Percentiles rank a stretch among this genome's conserved stretches.
phyloP scores from a whole-genome alignment of 2,329 filamentous ascomycete genomes.

The Pseudogymnoascus sp. region DNA sequence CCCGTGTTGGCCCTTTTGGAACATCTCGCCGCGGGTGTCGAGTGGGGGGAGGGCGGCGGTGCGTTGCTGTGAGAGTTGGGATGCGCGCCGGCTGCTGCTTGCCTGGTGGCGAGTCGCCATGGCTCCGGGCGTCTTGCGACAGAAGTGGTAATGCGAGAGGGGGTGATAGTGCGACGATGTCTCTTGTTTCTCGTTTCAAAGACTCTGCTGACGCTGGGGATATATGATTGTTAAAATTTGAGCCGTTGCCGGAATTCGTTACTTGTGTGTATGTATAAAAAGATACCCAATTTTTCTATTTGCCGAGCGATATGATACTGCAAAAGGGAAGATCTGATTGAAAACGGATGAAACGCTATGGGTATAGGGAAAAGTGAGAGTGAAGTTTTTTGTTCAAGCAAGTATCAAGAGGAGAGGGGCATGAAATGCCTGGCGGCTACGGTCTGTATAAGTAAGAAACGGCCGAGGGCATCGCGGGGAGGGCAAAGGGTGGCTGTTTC shows the following conservation, averaged over 20 bases:
- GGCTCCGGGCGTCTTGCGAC: not conserved
- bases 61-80: not conserved
- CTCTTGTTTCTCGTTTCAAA: not conserved
- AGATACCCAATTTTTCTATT: not conserved
- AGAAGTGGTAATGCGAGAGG: not conserved
- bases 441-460: not conserved
- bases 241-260: not conserved
- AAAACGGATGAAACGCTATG: not conserved
- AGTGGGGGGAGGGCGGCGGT: conserved; percentile 17
- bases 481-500: not conserved
- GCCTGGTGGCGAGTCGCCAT: not conserved
- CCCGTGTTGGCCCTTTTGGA: conserved; percentile 40
- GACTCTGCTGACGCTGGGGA: not conserved
- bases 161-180: not conserved
- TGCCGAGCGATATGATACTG: not conserved
- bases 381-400: not conserved
- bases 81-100: not conserved
- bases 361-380: not conserved
- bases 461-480: not conserved
- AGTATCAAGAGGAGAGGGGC: not conserved
- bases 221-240: not conserved
- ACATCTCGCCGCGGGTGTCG: conserved; percentile 33
- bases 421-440: not conserved
- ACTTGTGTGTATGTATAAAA: not conserved
- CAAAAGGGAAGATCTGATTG: not conserved